Evolutionary conservation across 2,329 filamentous ascomycete species (phyloP), one percentile per base, ranked within the genome.

Genomic region (Trichoderma koningiopsis): DNA sequence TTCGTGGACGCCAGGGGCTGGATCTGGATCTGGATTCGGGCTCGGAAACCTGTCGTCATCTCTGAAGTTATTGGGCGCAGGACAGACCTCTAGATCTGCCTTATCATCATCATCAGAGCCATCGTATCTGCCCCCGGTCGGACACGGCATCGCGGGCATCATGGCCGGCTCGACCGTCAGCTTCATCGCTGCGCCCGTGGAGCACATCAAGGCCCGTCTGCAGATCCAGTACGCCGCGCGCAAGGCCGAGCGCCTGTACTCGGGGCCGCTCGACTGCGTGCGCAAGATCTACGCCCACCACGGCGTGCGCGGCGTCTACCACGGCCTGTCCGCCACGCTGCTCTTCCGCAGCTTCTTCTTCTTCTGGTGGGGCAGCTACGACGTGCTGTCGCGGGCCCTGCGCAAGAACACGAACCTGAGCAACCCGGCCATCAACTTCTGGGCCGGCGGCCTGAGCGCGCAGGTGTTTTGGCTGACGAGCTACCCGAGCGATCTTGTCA

Each of bases 361-460:
- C 86, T 96, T 91, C 83, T 98, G 94, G 94, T 99, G 96, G 96
- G 90, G 90, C n/a, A 92, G 89, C 70, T 99, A 99, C 83, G 95
- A 97, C 76, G 74, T 97, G 35, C 86, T 98, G 74, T 92, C 92
- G 5, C 85, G 88, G 27, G 81, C 85, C 70, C 83, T 98, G 77
- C 83, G 87, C 67, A 80, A 87, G 22, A 83, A 89, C 74, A 97
- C 94, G 2, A 80, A 74, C 14, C 82, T 97, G 66, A 91, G 91
- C 66, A 88, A 89, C 0, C 93, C 96, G 0, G 90, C 90, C 1
- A 86, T 98, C 76, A 98, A 98, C 78, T 99, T 99, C 83, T 98
- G 95, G 95, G 95, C 96, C 0, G 96, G 96, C 4, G 96, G 96
- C 0, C 82, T 98, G 63, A 94, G 91, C 59, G 96, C 96, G 0